phyloP scores from a whole-genome alignment of 495 filamentous ascomycete genomes.

The Tuber indicum region DNA sequence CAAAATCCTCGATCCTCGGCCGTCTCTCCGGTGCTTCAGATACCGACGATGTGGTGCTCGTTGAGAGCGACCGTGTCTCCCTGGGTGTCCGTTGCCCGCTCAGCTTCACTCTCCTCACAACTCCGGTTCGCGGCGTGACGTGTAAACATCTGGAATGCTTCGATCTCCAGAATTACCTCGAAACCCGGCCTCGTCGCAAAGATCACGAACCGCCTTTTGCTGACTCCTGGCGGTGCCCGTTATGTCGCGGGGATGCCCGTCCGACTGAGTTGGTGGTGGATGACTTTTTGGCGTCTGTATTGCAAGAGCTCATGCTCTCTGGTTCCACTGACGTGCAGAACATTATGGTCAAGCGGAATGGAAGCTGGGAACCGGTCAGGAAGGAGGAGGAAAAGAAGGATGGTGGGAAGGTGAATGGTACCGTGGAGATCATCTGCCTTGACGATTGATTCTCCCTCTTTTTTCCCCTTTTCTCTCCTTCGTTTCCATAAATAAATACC shows the following conservation, averaged over 20 bases:
- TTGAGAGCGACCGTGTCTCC: conserved; percentile 32
- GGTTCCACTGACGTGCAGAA: conserved; percentile 1
- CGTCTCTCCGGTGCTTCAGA: conserved; percentile 27
- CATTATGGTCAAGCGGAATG: conserved; percentile 33
- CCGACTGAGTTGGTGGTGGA: conserved; percentile 38
- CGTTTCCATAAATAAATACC: conserved; percentile 16
- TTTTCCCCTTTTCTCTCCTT: conserved; percentile 8
- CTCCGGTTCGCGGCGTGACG: conserved; percentile 28
- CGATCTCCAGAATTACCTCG: conserved; percentile 39
- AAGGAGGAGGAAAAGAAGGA: conserved; percentile 24
- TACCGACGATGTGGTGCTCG: conserved; percentile 37
- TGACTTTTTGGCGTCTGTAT: conserved; percentile 29
- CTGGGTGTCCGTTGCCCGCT: conserved; percentile 36
- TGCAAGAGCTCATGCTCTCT: conserved; percentile 20
- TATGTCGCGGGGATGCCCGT: conserved; percentile 39
- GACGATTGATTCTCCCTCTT: conserved; percentile 20
- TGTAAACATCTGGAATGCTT: conserved; percentile 40
- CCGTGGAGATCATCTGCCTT: conserved; percentile 34
- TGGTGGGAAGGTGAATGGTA: conserved; percentile 19
- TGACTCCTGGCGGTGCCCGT: conserved; percentile 39
- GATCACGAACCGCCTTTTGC: conserved; percentile 38
- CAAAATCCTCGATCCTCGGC: conserved; percentile 25
- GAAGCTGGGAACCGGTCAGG: conserved; percentile 27
- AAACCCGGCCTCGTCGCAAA: conserved; percentile 33
- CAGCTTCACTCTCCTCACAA: conserved; percentile 36